Percentiles rank a stretch among this genome's conserved stretches.
These are phyloP conservation scores for Onygenales sp. DNA, from an alignment of 2,329 filamentous ascomycete genomes.

Conservation along the genomic window DNA sequence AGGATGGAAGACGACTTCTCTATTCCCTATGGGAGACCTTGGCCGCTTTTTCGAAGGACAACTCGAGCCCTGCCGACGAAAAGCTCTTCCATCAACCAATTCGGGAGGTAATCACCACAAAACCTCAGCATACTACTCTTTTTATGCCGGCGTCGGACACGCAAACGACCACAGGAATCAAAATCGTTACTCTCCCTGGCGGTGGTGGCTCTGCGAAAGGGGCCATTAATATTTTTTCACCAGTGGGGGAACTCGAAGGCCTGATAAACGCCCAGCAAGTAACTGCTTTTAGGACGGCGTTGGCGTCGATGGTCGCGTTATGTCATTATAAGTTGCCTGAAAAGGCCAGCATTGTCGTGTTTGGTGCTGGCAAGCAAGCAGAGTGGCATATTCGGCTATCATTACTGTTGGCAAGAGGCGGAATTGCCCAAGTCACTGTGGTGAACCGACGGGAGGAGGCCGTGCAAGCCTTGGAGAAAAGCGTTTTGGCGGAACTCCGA, in stretches of 20 bases:
- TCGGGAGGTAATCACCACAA: slow-evolving; percentile 31
- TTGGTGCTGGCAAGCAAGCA: slow-evolving; percentile 42
- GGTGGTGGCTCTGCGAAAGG: slow-evolving; percentile 44
- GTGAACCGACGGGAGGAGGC: slow-evolving; percentile 60
- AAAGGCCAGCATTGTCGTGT: slow-evolving; percentile 33
- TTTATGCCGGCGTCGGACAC: slow-evolving; percentile 66
- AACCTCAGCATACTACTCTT: slow-evolving; percentile 46
- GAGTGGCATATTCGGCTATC: slow-evolving; percentile 42
- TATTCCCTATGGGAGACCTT: slow-evolving; percentile 26
- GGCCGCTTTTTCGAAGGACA: slow-evolving; percentile 21
- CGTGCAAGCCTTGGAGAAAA: slow-evolving; percentile 37
- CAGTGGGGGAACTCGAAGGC: slow-evolving; percentile 53
- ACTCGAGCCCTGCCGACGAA: slow-evolving; percentile 15
- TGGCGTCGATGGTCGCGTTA: slow-evolving; percentile 60
- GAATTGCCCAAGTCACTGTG: slow-evolving; percentile 59
- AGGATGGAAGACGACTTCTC: slow-evolving; percentile 28
- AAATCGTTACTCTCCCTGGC: slow-evolving; percentile 58
- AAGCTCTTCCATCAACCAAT: slow-evolving; percentile 35
- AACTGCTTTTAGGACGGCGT: slow-evolving; percentile 71
- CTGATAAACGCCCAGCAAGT: slow-evolving; percentile 64
- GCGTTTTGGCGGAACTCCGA: slow-evolving; percentile 24
- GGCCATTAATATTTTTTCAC: slow-evolving; percentile 59
- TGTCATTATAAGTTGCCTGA: slow-evolving; percentile 28
- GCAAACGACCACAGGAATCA: slow-evolving; percentile 53
- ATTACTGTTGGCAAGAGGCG: slow-evolving; percentile 36